These are phyloP conservation scores for Scleroderma citrinum DNA, from an alignment of 768 basidiomycete species.

Conservation along the genomic window DNA sequence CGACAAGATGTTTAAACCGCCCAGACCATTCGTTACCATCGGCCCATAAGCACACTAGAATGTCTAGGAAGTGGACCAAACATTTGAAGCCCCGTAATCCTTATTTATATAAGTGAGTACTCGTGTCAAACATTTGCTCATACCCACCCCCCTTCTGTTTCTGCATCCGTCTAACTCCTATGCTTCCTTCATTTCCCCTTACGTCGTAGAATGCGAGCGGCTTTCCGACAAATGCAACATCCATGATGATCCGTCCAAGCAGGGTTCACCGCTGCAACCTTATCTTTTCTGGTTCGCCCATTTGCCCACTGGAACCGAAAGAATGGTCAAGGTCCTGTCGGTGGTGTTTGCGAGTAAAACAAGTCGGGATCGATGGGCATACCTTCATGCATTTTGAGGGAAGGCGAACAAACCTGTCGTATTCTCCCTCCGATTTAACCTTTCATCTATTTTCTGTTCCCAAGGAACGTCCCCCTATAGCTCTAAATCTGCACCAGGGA, in stretches of 20 bases:
- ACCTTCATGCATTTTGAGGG: constrained; percentile 37
- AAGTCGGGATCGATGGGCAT: constrained; percentile 45
- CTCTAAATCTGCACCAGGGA: constrained; percentile 35
- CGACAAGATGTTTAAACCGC: background rate
- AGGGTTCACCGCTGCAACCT: constrained; percentile 41
- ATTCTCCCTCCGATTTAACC: constrained; percentile 67
- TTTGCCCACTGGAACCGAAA: constrained; percentile 27
- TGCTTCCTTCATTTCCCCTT: constrained; percentile 30
- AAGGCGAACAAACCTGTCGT: constrained; percentile 58
- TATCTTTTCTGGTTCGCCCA: constrained; percentile 25
- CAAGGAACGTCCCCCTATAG: constrained; percentile 52
- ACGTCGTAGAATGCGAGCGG: constrained; percentile 37
- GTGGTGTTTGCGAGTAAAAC: constrained; percentile 39
- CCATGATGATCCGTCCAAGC: constrained; percentile 57
- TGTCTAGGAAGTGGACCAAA: background rate
- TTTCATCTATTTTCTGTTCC: constrained; percentile 56
- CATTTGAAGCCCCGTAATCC: too few species aligned
- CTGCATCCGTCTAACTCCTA: constrained; percentile 47
- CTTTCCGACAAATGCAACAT: constrained; percentile 49
- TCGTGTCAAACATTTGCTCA: constrained; percentile 56
- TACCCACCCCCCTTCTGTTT: constrained; percentile 42
- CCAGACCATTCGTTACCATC: background rate
- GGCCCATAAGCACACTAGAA: background rate
- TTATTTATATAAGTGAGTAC: too few species aligned
- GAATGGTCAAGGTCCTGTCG: constrained; percentile 33